Evolutionary conservation across 352 stramenopile genomes (phyloP), one percentile per base, ranked within the genome.

Genomic region (Globisporangium mamillatum): DNA sequence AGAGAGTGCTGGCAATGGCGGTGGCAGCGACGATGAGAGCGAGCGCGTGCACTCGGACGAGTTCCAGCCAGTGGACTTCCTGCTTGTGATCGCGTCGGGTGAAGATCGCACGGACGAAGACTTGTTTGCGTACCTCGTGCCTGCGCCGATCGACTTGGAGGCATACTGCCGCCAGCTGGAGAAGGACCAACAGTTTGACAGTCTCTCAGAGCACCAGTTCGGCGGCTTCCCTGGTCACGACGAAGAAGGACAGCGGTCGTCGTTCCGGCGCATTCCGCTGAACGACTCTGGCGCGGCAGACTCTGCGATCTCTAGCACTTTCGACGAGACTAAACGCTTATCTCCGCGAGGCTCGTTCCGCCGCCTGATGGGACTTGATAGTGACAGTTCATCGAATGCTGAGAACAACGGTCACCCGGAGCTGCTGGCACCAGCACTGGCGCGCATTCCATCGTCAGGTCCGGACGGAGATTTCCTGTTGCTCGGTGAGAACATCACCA

Each of bases 101-200:
- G 86, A 95, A 57, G 86, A 93, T 32, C 82, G 86, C 14, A 93
- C 83, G 1, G 88, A 95, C 63, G 88, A 95, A 77, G 88, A 95
- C 67, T 55, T 95, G 58, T 95, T 95, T 64, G 71, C 82, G 0
- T 81, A 91, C 50, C 66, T 95, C 4, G 86, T 93, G 5, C 88
- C 88, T 0, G 86, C 88, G 3, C 88, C 88, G 29, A 91, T 95
- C 48, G 88, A 95, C 69, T 64, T 95, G 34, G 84, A 92, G 48
- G 88, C 82, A 24, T 95, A 94, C 66, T 93, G 82, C 29, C 71
- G 71, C 7, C 83, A 95, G 60, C 70, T 93, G 3, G 86, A 94
- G 32, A 90, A 90, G 32, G 88, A 93, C 18, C 75, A 52, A 18
- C 75, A 52, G 44, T 52, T 52, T 52, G 44, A 24, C 44, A 52